phyloP scores from a whole-genome alignment of 768 basidiomycete species.

The Phaffia tasmanica region DNA sequence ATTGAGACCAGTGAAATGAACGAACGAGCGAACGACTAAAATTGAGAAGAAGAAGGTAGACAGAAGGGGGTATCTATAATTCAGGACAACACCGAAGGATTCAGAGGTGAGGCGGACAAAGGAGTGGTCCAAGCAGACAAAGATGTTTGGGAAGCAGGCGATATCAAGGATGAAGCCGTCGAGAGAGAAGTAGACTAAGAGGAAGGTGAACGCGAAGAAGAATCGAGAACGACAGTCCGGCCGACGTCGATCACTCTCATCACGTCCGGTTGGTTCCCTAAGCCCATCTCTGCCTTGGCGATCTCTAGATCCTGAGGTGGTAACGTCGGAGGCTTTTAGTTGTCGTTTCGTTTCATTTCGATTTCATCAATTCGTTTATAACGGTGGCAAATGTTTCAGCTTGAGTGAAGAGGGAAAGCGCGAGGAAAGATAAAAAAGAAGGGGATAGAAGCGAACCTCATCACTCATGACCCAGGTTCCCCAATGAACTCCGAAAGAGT shows the following conservation, averaged over 20 bases:
- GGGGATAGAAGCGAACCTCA: conserved; percentile 1
- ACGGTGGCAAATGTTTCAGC: neutral
- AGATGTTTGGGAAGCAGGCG: no score
- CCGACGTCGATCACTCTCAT: conserved; percentile 26
- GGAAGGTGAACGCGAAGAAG: neutral
- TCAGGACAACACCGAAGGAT: no score
- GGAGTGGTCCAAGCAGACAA: no score
- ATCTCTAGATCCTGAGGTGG: conserved; percentile 27
- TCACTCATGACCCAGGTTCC: conserved; percentile 27
- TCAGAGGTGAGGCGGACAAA: no score
- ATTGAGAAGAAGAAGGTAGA: no score
- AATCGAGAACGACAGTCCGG: conserved; percentile 16
- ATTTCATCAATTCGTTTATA: neutral
- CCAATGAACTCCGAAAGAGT: conserved; percentile 36
- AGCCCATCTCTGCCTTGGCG: conserved; percentile 16
- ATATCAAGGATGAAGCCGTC: no score
- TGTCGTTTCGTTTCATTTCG: neutral
- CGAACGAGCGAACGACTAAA: no score
- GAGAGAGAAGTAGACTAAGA: no score
- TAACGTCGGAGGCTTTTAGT: conserved; percentile 25
- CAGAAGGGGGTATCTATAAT: no score
- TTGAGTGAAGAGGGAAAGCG: neutral
- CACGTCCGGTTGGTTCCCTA: conserved; percentile 9
- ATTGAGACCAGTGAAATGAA: no score
- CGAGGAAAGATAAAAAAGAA: neutral